phyloP scores from a whole-genome alignment of 2,329 filamentous ascomycete species.

The Ophiostoma fasciatum region DNA sequence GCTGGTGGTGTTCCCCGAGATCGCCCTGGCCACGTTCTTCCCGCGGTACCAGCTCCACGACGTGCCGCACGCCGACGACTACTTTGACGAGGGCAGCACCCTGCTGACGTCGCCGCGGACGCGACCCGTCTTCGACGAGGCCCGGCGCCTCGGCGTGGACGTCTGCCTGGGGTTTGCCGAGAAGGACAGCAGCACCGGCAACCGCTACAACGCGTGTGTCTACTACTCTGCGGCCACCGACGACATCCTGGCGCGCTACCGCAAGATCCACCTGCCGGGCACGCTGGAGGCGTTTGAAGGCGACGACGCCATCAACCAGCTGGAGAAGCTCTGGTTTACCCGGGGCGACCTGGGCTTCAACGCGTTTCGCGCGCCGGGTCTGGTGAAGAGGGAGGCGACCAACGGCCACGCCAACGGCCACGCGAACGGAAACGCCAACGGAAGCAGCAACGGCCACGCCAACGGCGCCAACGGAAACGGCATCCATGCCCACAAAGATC shows the following conservation, averaged over 20 bases:
- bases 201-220: constrained; percentile 30
- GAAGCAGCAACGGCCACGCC: constrained; percentile 9
- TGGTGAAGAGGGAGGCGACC: not conserved
- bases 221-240: constrained; percentile 31
- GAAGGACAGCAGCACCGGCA: constrained; percentile 11
- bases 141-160: constrained; percentile 29
- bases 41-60: constrained; percentile 33
- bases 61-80: constrained; percentile 25
- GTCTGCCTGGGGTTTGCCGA: constrained; percentile 38
- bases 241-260: constrained; percentile 32
- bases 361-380: constrained; percentile 32
- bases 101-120: constrained; percentile 26
- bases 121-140: constrained; percentile 32
- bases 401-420: constrained; percentile 2
- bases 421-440: constrained; percentile 12
- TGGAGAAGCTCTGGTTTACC: constrained; percentile 35
- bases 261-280: constrained; percentile 39
- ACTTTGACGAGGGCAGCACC: constrained; percentile 33
- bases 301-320: not conserved
- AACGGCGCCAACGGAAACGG: too few species aligned
- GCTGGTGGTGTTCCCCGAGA: constrained; percentile 37
- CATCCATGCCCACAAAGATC: constrained; percentile 23
- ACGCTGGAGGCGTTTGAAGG: constrained; percentile 26
- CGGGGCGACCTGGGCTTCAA: constrained; percentile 36
- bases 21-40: constrained; percentile 40